phyloP scores from a whole-genome alignment of 805 yeast genomes.

The Yarrowia sp. region DNA sequence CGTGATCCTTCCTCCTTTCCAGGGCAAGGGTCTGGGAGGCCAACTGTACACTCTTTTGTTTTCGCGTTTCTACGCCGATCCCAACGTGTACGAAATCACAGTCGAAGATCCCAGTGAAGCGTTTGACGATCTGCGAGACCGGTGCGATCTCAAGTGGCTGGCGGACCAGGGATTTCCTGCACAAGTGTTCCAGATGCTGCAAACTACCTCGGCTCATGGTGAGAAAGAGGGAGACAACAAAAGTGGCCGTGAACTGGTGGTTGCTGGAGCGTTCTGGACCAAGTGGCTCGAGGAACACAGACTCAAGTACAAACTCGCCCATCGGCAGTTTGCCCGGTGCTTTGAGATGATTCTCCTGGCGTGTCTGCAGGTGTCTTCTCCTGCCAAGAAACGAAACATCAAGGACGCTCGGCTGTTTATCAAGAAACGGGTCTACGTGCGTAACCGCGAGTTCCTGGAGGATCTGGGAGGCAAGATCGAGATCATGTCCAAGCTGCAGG shows the following conservation, averaged over 20 bases:
- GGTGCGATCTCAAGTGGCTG: slow-evolving; percentile 70
- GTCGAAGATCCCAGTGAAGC: slow-evolving; percentile 95
- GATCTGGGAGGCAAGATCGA: slow-evolving; percentile 66
- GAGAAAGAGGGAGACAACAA: slow-evolving; percentile 40
- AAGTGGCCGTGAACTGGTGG: slow-evolving; percentile 41
- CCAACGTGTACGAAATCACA: slow-evolving; percentile 68
- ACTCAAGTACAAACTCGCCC: slow-evolving; percentile 63
- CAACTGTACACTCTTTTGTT: slow-evolving; percentile 64
- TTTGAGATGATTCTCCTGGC: slow-evolving; percentile 74
- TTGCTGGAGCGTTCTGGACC: slow-evolving; percentile 19
- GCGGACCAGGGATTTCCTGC: slow-evolving; percentile 43
- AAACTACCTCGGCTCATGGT: slow-evolving; percentile 45
- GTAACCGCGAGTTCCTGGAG: slow-evolving; percentile 78
- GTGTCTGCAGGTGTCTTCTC: slow-evolving; percentile 43
- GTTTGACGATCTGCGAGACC: slow-evolving; percentile 89
- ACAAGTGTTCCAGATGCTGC: slow-evolving; percentile 43
- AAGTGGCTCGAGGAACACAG: slow-evolving; percentile 55
- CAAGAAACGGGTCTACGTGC: slow-evolving; percentile 75
- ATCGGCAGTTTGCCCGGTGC: slow-evolving; percentile 77
- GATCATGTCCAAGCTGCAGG: slow-evolving; percentile 73
- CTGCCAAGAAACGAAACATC: slow-evolving; percentile 42
- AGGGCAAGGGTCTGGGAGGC: slow-evolving; percentile 71
- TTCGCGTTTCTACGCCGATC: slow-evolving; percentile 62
- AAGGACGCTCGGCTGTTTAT: slow-evolving; percentile 60
- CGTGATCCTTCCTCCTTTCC: slow-evolving; percentile 82